Evolutionary conservation across 2,329 filamentous ascomycete species (phyloP), one percentile per base, ranked within the genome.

Genomic region (Peltaster fructicola): DNA sequence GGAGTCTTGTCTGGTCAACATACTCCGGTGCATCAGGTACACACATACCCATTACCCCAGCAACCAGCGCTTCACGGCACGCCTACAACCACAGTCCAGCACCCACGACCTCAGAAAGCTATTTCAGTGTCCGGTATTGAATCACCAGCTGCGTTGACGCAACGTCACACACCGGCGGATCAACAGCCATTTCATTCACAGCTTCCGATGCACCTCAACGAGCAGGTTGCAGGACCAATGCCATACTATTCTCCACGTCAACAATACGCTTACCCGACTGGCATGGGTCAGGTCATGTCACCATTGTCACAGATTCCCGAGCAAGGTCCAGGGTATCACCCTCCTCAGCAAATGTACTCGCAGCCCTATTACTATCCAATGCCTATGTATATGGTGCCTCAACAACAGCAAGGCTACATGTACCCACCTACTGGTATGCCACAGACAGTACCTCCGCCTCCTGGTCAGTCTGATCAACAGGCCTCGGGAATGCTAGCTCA

Each of bases 161-260:
- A 68, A 36, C 36, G 36, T 15, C 23, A 19, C 9, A 24, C 22
- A 9, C 34, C 38, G 14, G 29, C 32, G 7, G 28, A 31, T 8
- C 75, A 85, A 40, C 79, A 84, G 45, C 79, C 84, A 0, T 93
- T 95, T 60, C 82, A 92, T 39, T 84, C 92, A 41, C 84, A 93
- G 51, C 72, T 92, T n/a, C 85, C 84, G 2, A 53, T 73, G 4
- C 75, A 84, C 37, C 65, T 81, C 23, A 59, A 59, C 32, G 63
- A 63, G 24, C 44, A 47, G 18, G 68, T 66, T 31, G 55, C 61
- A 52, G 8, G 27, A 30, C 14, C 54, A 71, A 24, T 36, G 46
- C n/a, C 32, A 37, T 60, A 57, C 36, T 55, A 77, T 30, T 51
- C 64, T 13, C 77, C 42, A 13, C 36, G 36, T 7, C 37, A 40